A percentile compares a stretch with the other conserved stretches of the same genome.
These are phyloP conservation scores for Boletus calvinii DNA, from an alignment of 1,284 basidiomycete genomes.

Conservation along the genomic window DNA sequence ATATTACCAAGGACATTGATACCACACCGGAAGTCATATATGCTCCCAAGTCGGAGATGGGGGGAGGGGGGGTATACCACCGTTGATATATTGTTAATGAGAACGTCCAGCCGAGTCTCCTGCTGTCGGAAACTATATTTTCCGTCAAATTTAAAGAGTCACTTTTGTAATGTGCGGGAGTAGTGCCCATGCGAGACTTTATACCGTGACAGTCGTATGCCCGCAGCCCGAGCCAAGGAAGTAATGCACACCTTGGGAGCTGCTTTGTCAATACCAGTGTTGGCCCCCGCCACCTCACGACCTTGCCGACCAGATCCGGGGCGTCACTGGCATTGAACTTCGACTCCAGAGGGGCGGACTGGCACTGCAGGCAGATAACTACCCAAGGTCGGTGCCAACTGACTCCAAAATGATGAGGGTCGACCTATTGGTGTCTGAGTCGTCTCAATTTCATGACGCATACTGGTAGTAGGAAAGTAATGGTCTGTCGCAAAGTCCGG, in stretches of 20 bases:
- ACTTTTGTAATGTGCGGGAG: conserved; percentile 56
- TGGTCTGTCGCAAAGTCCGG: too few relatives aligned
- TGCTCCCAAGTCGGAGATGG: conserved; percentile 43
- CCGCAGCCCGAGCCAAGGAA: too few relatives aligned
- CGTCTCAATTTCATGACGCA: too few relatives aligned
- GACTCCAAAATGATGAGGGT: too few relatives aligned
- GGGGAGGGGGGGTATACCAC: conserved; percentile 49
- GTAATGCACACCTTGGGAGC: conserved; percentile 9
- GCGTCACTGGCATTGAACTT: conserved; percentile 39
- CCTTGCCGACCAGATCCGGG: conserved; percentile 29
- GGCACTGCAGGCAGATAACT: conserved; percentile 9
- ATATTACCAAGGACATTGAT: conserved; percentile 43
- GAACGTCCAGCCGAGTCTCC: conserved; percentile 47
- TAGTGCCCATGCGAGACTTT: conserved; percentile 4
- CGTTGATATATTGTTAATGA: conserved; percentile 57
- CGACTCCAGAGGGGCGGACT: conserved; percentile 42
- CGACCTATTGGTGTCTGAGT: too few relatives aligned
- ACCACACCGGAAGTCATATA: conserved; percentile 64
- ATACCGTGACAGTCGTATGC: background rate
- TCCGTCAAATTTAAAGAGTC: conserved; percentile 56
- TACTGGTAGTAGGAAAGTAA: too few relatives aligned
- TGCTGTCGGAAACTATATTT: conserved; percentile 43
- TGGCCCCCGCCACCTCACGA: conserved; percentile 31
- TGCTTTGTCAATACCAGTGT: conserved; percentile 26
- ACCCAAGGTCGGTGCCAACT: background rate